phyloP scores from a whole-genome alignment of 148 eudicot genomes.

The Arbutus unedo region DNA sequence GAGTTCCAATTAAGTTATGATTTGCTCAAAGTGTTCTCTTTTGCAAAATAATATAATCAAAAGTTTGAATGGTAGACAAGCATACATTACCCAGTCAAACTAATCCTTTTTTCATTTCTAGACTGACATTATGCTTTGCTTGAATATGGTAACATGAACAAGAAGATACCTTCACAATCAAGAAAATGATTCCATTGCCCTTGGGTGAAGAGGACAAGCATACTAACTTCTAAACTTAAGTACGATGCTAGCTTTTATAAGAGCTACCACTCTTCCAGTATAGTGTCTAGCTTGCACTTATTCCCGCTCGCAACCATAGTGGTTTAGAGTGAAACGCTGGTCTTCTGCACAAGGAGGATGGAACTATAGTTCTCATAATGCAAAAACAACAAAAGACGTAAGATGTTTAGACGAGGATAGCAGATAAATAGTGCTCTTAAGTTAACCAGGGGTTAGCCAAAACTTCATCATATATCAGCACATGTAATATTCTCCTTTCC shows the following conservation, averaged over 20 bases:
- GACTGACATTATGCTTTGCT: neutral
- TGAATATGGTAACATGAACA: neutral
- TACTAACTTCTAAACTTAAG: neutral
- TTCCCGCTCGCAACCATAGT: neutral
- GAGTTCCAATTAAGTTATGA: neutral
- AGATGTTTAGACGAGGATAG: neutral
- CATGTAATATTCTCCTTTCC: neutral
- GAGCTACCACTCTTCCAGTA: neutral
- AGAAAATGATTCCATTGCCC: neutral
- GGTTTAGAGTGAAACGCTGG: neutral
- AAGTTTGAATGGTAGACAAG: neutral
- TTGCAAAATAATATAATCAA: neutral
- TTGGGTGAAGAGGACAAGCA: neutral
- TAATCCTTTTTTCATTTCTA: neutral
- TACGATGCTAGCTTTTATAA: neutral
- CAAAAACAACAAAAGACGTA: neutral
- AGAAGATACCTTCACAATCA: neutral
- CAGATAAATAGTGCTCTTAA: neutral
- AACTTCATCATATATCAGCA: neutral
- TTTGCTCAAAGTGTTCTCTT: neutral
- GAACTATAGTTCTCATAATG: neutral
- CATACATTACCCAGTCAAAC: neutral
- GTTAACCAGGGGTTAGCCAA: neutral
- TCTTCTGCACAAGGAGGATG: neutral
- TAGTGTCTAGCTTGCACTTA: neutral